phyloP scores from a whole-genome alignment of 2,329 filamentous ascomycete genomes.

The Helicocarpus griseus region DNA sequence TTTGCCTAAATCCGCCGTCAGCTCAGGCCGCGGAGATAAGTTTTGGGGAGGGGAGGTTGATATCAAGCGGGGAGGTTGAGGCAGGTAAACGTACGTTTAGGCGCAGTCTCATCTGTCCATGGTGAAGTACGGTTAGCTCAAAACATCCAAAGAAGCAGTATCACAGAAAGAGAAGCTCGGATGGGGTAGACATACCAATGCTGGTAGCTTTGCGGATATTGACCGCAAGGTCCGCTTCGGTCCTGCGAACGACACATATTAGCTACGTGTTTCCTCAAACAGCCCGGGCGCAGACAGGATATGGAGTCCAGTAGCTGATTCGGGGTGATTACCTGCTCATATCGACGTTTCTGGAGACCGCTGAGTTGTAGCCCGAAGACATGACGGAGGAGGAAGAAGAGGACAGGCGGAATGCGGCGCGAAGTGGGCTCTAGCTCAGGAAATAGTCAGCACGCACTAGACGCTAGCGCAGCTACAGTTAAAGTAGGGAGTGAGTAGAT shows the following conservation, averaged over 20 bases:
- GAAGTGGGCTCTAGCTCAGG: neutral
- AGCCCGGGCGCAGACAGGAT: neutral
- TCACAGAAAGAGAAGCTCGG: slow-evolving; percentile 12
- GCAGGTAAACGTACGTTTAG: slow-evolving; percentile 46
- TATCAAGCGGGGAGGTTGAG: slow-evolving; percentile 2
- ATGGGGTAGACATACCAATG: slow-evolving; percentile 37
- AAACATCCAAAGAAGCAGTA: neutral
- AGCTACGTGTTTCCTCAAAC: slow-evolving; percentile 1
- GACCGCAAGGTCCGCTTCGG: slow-evolving; percentile 55
- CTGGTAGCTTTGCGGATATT: slow-evolving; percentile 60
- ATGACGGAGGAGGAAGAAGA: slow-evolving; percentile 3
- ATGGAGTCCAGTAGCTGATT: neutral
- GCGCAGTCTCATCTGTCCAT: slow-evolving; percentile 52
- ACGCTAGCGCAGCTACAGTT: neutral
- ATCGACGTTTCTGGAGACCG: slow-evolving; percentile 42
- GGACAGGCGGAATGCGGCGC: neutral
- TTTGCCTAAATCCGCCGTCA: slow-evolving; percentile 47
- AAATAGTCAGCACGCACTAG: neutral
- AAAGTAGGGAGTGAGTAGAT: neutral
- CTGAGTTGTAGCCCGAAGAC: slow-evolving; percentile 14
- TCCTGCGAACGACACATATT: slow-evolving; percentile 24
- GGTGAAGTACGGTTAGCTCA: slow-evolving; percentile 12
- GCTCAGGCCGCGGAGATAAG: slow-evolving; percentile 65
- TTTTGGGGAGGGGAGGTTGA: slow-evolving; percentile 52
- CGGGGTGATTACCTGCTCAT: slow-evolving; percentile 48